phyloP scores from a whole-genome alignment of 371 early-diverging fungal genomes.

The Mucor velutinosus region DNA sequence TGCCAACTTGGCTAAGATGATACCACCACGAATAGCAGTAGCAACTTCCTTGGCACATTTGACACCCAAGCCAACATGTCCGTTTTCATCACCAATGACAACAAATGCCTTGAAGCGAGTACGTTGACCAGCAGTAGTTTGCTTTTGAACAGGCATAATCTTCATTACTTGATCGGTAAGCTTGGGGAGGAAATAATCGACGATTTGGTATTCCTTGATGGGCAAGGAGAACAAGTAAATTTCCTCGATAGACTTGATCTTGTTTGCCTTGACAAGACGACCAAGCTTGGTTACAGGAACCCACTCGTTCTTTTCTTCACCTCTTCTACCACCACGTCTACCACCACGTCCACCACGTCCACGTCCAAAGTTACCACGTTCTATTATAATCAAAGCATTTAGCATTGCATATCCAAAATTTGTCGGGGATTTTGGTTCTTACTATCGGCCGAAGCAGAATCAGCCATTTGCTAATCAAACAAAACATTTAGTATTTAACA shows the following conservation, averaged over 20 bases:
- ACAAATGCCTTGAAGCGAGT: slow-evolving; percentile 99
- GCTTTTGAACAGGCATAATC: slow-evolving; percentile 99
- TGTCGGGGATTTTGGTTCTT: slow-evolving; percentile 40
- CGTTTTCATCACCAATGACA: slow-evolving; percentile 96
- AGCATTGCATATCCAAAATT: not conserved
- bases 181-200: slow-evolving; percentile 94
- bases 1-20: slow-evolving; percentile 97
- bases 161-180: slow-evolving; percentile 99
- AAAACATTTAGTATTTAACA: too few species aligned
- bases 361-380: slow-evolving; percentile 83
- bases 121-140: slow-evolving; percentile 99
- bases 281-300: slow-evolving; percentile 70
- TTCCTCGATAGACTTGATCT: slow-evolving; percentile 92
- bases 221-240: slow-evolving; percentile 97
- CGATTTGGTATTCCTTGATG: slow-evolving; percentile 99
- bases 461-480: slow-evolving; percentile 55
- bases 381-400: slow-evolving; percentile 25
- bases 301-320: slow-evolving; percentile 91
- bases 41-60: slow-evolving; percentile 99
- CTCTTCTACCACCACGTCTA: slow-evolving; percentile 90
- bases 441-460: slow-evolving; percentile 75
- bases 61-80: slow-evolving; percentile 99
- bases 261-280: slow-evolving; percentile 94
- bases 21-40: slow-evolving; percentile 98
- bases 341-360: slow-evolving; percentile 81